These are phyloP conservation scores for Yamadazyma olivae DNA, from an alignment of 805 yeast genomes.

Conservation along the genomic window DNA sequence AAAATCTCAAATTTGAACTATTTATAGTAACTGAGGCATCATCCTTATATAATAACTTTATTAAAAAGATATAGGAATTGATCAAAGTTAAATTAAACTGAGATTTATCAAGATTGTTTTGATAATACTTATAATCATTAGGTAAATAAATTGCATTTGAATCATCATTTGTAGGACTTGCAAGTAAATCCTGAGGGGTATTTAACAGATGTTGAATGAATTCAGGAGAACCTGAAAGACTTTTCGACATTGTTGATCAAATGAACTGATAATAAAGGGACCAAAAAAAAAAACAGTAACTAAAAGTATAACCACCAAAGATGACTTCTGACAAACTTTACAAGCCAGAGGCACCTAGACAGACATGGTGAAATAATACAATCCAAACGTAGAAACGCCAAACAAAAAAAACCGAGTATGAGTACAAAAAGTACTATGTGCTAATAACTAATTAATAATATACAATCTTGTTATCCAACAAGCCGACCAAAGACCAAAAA, in stretches of 20 bases:
- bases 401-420: too few relatives aligned
- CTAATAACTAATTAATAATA: too few relatives aligned
- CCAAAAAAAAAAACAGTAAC: too few relatives aligned
- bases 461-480: too few relatives aligned
- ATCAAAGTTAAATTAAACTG: slow-evolving; percentile 40
- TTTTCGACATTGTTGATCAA: too few relatives aligned
- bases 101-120: slow-evolving; percentile 33
- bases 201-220: slow-evolving; percentile 4
- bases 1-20: slow-evolving; percentile 29
- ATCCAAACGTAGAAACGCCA: background rate
- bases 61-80: slow-evolving; percentile 32
- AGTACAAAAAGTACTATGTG: too few relatives aligned
- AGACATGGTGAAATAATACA: too few relatives aligned
- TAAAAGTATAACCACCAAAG: too few relatives aligned
- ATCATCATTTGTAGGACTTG: slow-evolving; percentile 2
- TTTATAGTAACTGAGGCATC: slow-evolving; percentile 13
- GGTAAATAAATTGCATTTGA: slow-evolving; percentile 17
- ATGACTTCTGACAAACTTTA: too few relatives aligned
- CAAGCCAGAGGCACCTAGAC: too few relatives aligned
- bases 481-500: too few relatives aligned
- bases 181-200: slow-evolving; percentile 1
- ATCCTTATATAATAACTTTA: slow-evolving; percentile 30
- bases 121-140: slow-evolving; percentile 38
- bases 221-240: slow-evolving; percentile 4
- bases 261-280: too few relatives aligned